Evolutionary conservation across 1,284 basidiomycete genomes (phyloP).

Genomic region (Ceratobasidium sp.): DNA sequence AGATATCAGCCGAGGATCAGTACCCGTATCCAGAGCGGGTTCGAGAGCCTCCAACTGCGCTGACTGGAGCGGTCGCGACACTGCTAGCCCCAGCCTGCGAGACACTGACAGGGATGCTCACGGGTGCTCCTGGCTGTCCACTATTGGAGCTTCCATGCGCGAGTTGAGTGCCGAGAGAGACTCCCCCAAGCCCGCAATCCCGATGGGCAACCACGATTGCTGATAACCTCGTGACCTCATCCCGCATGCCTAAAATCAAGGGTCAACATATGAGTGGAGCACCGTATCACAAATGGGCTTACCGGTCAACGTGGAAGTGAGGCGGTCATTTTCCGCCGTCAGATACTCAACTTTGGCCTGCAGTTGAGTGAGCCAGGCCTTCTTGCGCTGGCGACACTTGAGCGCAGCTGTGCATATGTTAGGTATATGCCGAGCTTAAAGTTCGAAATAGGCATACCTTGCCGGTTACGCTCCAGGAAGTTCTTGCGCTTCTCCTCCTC

Average conservation of each 20-base stretch:
- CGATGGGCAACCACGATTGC: conserved; percentile 69
- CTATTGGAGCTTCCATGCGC: conserved; percentile 24
- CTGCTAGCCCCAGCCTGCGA: conserved; percentile 25
- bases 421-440: background rate
- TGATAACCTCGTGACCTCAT: conserved; percentile 80
- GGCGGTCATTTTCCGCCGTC: conserved; percentile 92
- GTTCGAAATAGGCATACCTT: conserved; percentile 66
- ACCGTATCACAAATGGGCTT: conserved; percentile 48
- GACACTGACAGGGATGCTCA: conserved; percentile 47
- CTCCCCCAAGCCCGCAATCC: conserved; percentile 48
- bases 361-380: conserved; percentile 93
- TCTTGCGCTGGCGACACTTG: conserved; percentile 98
- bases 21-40: conserved; percentile 43
- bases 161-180: conserved; percentile 45
- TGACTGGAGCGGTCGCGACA: conserved; percentile 34
- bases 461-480: conserved; percentile 93
- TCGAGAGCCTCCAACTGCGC: conserved; percentile 38
- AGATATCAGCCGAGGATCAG: conserved; percentile 11
- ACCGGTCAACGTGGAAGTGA: conserved; percentile 64
- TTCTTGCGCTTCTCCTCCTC: conserved; percentile 96
- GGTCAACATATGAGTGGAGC: conserved; percentile 54
- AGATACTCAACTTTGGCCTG: conserved; percentile 95
- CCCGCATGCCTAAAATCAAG: conserved; percentile 74
- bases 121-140: conserved; percentile 42
- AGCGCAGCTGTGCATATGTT: conserved; percentile 76